phyloP scores from a whole-genome alignment of 2,329 filamentous ascomycete genomes.

The Pseudogymnoascus sp. region DNA sequence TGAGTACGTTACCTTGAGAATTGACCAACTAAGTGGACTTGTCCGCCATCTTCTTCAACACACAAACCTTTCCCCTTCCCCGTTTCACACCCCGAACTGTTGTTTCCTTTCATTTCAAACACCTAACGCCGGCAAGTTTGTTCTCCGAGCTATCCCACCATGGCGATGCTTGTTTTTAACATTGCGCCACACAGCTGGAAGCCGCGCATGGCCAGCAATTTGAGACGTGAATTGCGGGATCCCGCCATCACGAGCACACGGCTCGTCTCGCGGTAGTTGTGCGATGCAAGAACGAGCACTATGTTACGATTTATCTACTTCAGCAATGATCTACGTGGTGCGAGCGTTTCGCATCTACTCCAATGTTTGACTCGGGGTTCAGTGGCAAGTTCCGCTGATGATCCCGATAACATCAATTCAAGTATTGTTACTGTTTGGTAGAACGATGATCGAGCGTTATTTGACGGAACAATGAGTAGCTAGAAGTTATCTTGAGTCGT shows the following conservation, averaged over 20 bases:
- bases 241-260: neutral
- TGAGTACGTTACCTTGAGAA: neutral
- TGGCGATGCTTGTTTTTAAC: neutral
- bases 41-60: neutral
- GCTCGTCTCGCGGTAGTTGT: neutral
- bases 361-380: neutral
- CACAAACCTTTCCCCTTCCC: neutral
- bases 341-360: neutral
- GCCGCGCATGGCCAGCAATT: neutral
- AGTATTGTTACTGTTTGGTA: neutral
- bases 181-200: neutral
- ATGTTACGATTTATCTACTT: neutral
- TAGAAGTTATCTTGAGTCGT: neutral
- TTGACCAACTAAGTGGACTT: neutral
- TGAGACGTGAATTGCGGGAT: neutral
- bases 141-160: neutral
- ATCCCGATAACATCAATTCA: neutral
- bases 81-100: neutral
- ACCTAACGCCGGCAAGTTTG: neutral
- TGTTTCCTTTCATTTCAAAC: neutral
- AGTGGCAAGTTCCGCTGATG: neutral
- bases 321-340: neutral
- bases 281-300: neutral
- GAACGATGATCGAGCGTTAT: neutral
- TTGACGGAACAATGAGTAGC: neutral